Percentiles rank a stretch among this genome's conserved stretches.
Evolutionary conservation across 2,329 filamentous ascomycete species (phyloP).

Genomic region (Cyclaneusma minus): DNA sequence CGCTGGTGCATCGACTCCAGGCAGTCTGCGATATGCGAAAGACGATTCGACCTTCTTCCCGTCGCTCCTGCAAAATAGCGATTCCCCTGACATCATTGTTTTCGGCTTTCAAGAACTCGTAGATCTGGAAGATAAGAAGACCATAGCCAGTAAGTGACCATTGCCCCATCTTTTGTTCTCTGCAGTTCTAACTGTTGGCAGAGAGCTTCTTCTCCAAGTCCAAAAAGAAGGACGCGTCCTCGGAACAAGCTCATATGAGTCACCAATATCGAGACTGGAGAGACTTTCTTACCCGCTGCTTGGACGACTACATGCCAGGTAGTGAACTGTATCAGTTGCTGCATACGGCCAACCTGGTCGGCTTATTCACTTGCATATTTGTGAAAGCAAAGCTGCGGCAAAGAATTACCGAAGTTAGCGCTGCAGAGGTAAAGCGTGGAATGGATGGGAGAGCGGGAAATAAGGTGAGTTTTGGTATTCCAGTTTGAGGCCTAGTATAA

Average conservation of each 20-base stretch:
- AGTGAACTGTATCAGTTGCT: constrained; percentile 71
- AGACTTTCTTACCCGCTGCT: constrained; percentile 66
- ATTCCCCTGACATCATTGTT: constrained; percentile 74
- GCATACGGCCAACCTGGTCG: constrained; percentile 80
- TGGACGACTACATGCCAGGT: constrained; percentile 70
- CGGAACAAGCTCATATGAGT: constrained; percentile 82
- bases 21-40: constrained; percentile 55
- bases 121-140: constrained; percentile 91
- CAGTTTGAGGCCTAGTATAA: constrained; percentile 1
- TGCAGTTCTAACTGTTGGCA: constrained; percentile 24
- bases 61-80: constrained; percentile 59
- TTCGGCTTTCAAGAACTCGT: constrained; percentile 99
- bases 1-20: constrained; percentile 87
- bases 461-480: constrained; percentile 35
- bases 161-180: constrained; percentile 1
- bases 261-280: constrained; percentile 96
- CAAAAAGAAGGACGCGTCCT: constrained; percentile 64
- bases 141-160: constrained; percentile 70
- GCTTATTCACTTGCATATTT: constrained; percentile 91
- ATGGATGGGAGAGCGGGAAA: constrained; percentile 94
- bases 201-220: constrained; percentile 81
- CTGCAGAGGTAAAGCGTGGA: constrained; percentile 80
- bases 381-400: constrained; percentile 66
- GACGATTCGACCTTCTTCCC: constrained; percentile 66
- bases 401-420: constrained; percentile 62